Evolutionary conservation across 2,329 filamentous ascomycete genomes (phyloP).

Genomic region (Nannizziopsis barbatae): DNA sequence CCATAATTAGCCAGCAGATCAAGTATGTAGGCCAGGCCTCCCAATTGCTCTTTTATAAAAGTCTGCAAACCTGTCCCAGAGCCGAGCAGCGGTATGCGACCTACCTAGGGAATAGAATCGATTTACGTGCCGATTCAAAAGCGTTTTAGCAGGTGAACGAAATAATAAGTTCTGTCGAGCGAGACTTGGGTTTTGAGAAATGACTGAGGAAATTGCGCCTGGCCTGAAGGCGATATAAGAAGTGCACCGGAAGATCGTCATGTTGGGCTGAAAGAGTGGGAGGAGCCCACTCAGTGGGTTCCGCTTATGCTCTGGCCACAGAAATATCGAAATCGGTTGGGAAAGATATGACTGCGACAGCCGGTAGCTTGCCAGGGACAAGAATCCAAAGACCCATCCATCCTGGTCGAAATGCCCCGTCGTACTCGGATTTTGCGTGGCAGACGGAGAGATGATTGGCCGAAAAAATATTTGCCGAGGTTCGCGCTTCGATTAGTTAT

Average conservation of each 20-base stretch:
- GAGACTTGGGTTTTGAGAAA: too few relatives aligned
- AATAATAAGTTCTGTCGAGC: not conserved
- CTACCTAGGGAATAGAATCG: constrained; percentile 11
- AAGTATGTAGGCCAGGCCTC: not conserved
- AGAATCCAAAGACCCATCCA: not conserved
- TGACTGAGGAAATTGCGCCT: not conserved
- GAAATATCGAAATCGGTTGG: not conserved
- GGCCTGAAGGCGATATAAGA: not conserved
- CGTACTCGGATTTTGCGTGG: not conserved
- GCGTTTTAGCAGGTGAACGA: not conserved
- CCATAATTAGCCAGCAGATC: not conserved
- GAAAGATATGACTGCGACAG: not conserved
- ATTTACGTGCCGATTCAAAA: not conserved
- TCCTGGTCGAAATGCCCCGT: not conserved
- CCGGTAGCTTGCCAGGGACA: not conserved
- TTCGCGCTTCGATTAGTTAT: too few relatives aligned
- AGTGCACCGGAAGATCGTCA: not conserved
- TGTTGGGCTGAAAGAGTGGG: not conserved
- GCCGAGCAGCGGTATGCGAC: not conserved
- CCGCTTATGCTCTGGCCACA: not conserved
- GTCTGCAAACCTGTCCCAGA: not conserved
- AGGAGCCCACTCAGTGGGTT: not conserved
- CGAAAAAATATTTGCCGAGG: too few relatives aligned
- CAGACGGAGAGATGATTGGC: not conserved
- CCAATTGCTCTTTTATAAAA: not conserved